These are phyloP conservation scores for Prunus campanulata DNA, from an alignment of 306 rosid genomes.

Conservation along the genomic window DNA sequence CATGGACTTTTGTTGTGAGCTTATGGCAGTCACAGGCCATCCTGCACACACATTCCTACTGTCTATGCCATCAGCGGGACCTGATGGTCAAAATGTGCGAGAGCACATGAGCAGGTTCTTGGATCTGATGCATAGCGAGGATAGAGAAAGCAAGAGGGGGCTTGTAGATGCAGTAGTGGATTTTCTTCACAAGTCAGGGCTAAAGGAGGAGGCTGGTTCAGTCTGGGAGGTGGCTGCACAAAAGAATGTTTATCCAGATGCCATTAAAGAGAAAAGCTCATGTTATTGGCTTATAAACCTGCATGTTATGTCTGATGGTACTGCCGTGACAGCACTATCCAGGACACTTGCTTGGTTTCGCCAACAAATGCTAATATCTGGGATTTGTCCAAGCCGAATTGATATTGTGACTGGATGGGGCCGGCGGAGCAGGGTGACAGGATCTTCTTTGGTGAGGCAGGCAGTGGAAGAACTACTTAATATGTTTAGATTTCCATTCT, in stretches of 20 bases:
- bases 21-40: conserved; percentile 76
- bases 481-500: conserved; percentile 76
- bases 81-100: conserved; percentile 81
- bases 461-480: conserved; percentile 71
- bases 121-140: conserved; percentile 87
- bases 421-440: conserved; percentile 84
- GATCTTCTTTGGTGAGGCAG: conserved; percentile 81
- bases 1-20: conserved; percentile 71
- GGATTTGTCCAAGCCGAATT: conserved; percentile 70
- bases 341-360: conserved; percentile 93
- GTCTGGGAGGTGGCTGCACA: conserved; percentile 94
- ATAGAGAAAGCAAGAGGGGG: conserved; percentile 93
- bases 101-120: conserved; percentile 73
- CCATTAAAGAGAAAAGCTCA: conserved; percentile 72
- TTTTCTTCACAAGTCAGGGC: conserved; percentile 94
- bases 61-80: conserved; percentile 89
- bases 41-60: conserved; percentile 80
- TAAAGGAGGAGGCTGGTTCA: conserved; percentile 95
- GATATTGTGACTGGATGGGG: conserved; percentile 98
- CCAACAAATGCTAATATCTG: conserved; percentile 65
- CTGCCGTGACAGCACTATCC: conserved; percentile 85
- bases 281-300: conserved; percentile 94
- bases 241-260: conserved; percentile 85
- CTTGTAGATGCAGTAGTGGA: conserved; percentile 97
- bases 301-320: conserved; percentile 96